Evolutionary conservation across 2,329 filamentous ascomycete genomes (phyloP), one percentile per base, ranked within the genome.

Genomic region (Aureobasidium musti): DNA sequence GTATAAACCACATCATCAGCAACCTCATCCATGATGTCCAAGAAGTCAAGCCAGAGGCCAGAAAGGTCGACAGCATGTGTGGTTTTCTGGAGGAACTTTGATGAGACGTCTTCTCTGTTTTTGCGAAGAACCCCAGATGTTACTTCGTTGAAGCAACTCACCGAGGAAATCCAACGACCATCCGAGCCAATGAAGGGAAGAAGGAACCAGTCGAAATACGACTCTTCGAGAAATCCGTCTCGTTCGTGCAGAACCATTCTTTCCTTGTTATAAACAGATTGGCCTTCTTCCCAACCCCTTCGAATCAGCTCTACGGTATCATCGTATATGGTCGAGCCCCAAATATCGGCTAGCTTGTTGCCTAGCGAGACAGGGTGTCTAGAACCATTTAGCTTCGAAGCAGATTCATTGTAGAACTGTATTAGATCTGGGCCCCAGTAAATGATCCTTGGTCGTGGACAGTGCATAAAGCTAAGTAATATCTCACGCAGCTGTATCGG

Each of bases 1-100:
- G 67, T 61, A 35, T 66, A 70, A 5, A 67, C 60, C 14, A 68
- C 26, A 21, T 70, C 68, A 8, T 64, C 59, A 23, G 41, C 33
- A 1, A 52, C 57, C 3, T 59, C 50, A 8, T 69, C 66, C 43
- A 69, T 28, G 14, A 61, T 65, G 5, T 43, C n/a, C 21, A 67
- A 35, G 7, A 68, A 69, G 17, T 66, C 60, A 17, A 45, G 23
- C 66, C 68, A 69, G 14, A 68, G 43, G 45, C 64, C 43, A 37
- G 66, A 47, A 6, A 69, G 41, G 5, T 57, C 61, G 14, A n/a
- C 45, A 35, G 64, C 49, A 14, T 54, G 23, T 1, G 60, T 19
- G 14, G 64, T 53, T 6, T 35, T 39, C 28, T 53, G 23, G 1
- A 61, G 23, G 5, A 61, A 21, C 8, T 33, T 53, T 11, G 17